Base-by-base conservation (phyloP, 2,329 filamentous ascomycete species). In the Botryotinia narcissicola region DNA sequence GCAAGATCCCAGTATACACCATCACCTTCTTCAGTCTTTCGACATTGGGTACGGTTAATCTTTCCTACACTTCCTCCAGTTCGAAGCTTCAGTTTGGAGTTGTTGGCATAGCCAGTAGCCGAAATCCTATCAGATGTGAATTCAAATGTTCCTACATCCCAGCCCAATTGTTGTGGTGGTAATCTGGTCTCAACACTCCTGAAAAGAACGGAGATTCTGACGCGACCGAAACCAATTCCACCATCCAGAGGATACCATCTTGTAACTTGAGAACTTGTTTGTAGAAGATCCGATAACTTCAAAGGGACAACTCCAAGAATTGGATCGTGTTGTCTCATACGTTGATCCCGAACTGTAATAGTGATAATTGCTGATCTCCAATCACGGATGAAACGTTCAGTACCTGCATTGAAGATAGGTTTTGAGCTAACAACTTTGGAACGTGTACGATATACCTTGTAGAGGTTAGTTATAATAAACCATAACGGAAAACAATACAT, bases 181-280 rank as follows among this genome's bases (percentile, higher is more conserved):
- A 98, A 86, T 63, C 90, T 90, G 71, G 95, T 92, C 81, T 97
- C 95, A 61, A 98, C 89, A 42, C 93, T 95, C 42, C 95, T 91
- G 88, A 98, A 97, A 4, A 98, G 87, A 4, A 98, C 83, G 0
- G 94, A 97, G 77, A 99, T 92, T 59, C 95, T 91, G 74, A 97
- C 88, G 12, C 95, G 92, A 57, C 96, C 96, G 76, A 96, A 98
- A 0, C 96, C 93, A 75, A 98, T 91, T 18, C 96, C 96, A 35
- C 95, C 96, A 80, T 97, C 95, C 0, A 99, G 87, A n/a, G 96
- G 95, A 81, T 98, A 98, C 94, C 95, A 98, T 74, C 94, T 97
- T 72, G 91, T 88, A 22, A 77, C 76, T 81, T 98, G 94, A 62
- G 94, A 97, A 77, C 90, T 92, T 0, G 92, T 97, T 78, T 95